Base-by-base conservation (phyloP, 345 rosid species). In the Murraya paniculata region DNA sequence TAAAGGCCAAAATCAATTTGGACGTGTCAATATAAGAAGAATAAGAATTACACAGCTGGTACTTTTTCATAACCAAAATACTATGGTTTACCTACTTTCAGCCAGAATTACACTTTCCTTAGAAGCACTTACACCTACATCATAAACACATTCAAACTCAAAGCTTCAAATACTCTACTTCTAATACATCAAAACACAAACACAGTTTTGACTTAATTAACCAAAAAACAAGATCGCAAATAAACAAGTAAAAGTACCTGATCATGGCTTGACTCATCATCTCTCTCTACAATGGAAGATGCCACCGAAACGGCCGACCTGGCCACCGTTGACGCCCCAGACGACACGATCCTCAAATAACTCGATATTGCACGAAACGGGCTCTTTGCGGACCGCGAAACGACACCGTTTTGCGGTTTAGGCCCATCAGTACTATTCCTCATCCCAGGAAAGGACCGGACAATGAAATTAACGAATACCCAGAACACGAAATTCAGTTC, bases 281-380 rank as follows among this genome's bases (percentile, higher is more conserved):
- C 97, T 35, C 85, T 88, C 68, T 91, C 93, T 68, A 90, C 96
- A 77, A 92, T 88, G 14, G 98, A 88, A 13, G 94, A 92, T 1
- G 98, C 97, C 38, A 84, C 92, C 0, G 94, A 91, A 1, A 85
- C 94, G 27, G 99, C 99, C 21, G 99, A 90, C 87, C 90, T 84
- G 8, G 97, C 97, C 27, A 92, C 96, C 0, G 93, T 90, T 30
- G 99, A 93, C 16, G 99, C 97, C 62, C 99, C 99, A 0, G 98
- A 91, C 2, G 99, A 93, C 77, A 95, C 89, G 33, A 92, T 90
- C 81, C 84, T 86, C 80, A 90, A 68, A 81, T 89, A 95, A 83
- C 94, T 89, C 14, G 98, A 92, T 64, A 95, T 75, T 33, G 93
- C 86, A 25, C 98, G 93, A 76, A 92, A 91, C 19, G 98, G 92